Evolutionary conservation across 1,284 basidiomycete genomes (phyloP).

Genomic region (Puccinia triticina): DNA sequence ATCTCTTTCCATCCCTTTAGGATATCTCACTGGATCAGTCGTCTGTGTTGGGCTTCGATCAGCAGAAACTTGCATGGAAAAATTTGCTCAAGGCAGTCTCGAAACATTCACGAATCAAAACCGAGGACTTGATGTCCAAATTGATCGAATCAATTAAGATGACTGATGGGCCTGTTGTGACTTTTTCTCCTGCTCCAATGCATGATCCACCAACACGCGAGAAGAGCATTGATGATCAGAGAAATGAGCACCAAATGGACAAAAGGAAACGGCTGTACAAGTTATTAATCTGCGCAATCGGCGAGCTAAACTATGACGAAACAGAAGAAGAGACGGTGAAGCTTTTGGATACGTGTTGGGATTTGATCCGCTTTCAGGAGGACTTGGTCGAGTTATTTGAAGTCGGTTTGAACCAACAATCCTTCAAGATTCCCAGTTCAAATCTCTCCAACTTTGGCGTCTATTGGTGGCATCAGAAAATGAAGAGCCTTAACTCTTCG

Average conservation of each 20-base stretch:
- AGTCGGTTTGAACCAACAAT: neutral
- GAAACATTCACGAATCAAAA: neutral
- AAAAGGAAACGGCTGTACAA: constrained; percentile 3
- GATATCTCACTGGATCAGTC: neutral
- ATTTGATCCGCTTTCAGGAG: neutral
- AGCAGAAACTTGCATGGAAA: neutral
- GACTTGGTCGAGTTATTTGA: constrained; percentile 21
- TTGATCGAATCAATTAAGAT: neutral
- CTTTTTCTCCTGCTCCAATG: neutral
- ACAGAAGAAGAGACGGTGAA: neutral
- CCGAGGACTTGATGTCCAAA: neutral
- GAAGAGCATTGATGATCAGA: neutral
- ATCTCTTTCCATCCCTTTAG: neutral
- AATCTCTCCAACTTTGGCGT: neutral
- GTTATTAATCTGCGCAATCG: neutral
- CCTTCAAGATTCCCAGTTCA: neutral
- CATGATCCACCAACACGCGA: neutral
- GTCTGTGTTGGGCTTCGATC: neutral
- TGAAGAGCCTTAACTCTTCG: neutral
- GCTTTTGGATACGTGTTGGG: constrained; percentile 5
- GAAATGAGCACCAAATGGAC: neutral
- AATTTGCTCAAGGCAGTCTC: constrained; percentile 3
- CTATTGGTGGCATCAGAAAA: constrained; percentile 3
- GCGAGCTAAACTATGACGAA: neutral
- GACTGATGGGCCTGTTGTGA: neutral